Conservation (phyloP, 2,329 filamentous ascomycete species). For the Fusarium liriodendri region DNA sequence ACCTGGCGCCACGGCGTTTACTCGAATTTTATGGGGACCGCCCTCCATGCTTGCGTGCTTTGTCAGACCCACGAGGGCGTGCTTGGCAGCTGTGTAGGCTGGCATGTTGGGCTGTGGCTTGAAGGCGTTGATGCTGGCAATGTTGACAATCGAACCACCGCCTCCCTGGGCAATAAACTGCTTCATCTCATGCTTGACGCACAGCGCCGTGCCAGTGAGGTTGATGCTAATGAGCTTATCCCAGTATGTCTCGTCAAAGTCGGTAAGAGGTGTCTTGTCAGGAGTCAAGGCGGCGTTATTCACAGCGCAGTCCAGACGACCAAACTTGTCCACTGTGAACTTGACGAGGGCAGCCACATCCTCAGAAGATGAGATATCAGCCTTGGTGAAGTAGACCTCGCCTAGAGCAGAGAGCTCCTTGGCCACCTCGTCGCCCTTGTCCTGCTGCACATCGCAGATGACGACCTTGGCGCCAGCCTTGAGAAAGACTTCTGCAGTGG, state of each 20-base stretch:
- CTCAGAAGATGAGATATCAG: conserved; percentile 29
- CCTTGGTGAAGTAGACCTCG: conserved; percentile 23
- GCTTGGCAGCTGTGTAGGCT: conserved; percentile 49
- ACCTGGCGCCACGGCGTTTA: conserved; percentile 35
- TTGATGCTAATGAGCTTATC: conserved; percentile 34
- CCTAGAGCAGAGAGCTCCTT: conserved; percentile 28
- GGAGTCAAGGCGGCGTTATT: conserved; percentile 33
- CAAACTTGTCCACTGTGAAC: conserved; percentile 31
- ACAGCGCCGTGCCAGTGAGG: conserved; percentile 35
- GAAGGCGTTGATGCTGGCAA: conserved; percentile 49
- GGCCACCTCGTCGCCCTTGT: conserved; percentile 22
- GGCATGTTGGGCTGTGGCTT: conserved; percentile 45
- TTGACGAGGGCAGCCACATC: conserved; percentile 29
- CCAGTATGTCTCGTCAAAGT: conserved; percentile 35
- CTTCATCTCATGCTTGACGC: conserved; percentile 36
- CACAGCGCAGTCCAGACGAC: conserved; percentile 29
- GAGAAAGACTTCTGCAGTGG: conserved; percentile 46
- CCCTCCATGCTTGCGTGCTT: conserved; percentile 53
- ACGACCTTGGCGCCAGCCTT: conserved; percentile 48
- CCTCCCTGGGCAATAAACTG: conserved; percentile 38
- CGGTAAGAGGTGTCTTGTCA: conserved; percentile 29
- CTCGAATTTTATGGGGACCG: conserved; percentile 40
- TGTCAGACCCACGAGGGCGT: conserved; percentile 53
- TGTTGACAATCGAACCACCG: conserved; percentile 58
- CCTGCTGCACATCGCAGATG: conserved; percentile 45